Evolutionary conservation across 164 flowering plant species (phyloP).

Genomic region (Annona squamosa): DNA sequence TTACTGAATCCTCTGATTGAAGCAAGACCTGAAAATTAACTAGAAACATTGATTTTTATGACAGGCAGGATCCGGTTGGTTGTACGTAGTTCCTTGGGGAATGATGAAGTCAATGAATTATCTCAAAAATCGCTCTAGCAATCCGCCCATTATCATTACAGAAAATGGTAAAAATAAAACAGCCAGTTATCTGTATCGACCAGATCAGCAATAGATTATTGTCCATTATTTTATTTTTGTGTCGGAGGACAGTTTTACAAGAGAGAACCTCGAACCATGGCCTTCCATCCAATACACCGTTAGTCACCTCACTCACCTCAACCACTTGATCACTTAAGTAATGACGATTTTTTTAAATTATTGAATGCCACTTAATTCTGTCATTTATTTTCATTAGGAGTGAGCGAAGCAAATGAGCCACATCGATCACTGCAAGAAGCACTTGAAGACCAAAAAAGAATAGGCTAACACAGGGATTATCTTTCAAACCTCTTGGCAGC

Average conservation of each 20-base stretch:
- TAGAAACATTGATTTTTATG: background rate
- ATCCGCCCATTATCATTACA: slow-evolving; percentile 59
- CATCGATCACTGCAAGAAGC: slow-evolving; percentile 45
- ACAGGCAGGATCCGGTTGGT: slow-evolving; percentile 88
- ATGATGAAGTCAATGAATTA: slow-evolving; percentile 58
- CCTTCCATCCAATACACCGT: too few species aligned
- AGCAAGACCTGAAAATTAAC: too few species aligned
- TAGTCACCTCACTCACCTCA: too few species aligned
- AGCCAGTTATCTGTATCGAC: too few species aligned
- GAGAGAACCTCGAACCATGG: too few species aligned
- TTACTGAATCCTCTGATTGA: too few species aligned
- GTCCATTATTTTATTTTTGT: background rate
- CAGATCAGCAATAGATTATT: background rate
- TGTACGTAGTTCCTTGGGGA: slow-evolving; percentile 93
- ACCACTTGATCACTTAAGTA: too few species aligned
- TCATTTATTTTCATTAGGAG: slow-evolving; percentile 36
- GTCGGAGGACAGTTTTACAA: too few species aligned
- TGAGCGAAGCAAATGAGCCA: slow-evolving; percentile 69
- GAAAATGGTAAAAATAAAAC: slow-evolving; percentile 59
- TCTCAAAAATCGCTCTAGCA: slow-evolving; percentile 45
- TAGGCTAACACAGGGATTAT: slow-evolving; percentile 56
- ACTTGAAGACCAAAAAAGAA: slow-evolving; percentile 70
- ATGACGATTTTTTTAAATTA: too few species aligned
- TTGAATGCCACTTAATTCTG: too few species aligned
- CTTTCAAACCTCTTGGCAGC: slow-evolving; percentile 22